Conservation (phyloP, 2,329 filamentous ascomycete species). For the Venturia aucupariae region DNA sequence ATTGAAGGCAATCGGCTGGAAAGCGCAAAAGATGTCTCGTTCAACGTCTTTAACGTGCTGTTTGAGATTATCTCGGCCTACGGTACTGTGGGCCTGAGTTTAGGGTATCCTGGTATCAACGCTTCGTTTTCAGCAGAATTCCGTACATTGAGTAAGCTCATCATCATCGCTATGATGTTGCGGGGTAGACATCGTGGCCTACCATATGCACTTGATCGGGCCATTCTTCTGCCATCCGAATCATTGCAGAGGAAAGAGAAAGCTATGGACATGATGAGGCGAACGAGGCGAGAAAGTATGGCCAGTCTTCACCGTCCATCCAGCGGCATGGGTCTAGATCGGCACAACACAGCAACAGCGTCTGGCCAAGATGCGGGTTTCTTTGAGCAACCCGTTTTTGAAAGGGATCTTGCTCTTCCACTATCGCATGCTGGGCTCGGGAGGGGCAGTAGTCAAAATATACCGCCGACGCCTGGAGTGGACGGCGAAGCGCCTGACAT, state of each 20-base stretch:
- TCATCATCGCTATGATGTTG: slow-evolving; percentile 59
- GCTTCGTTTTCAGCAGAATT: slow-evolving; percentile 80
- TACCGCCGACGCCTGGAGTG: not conserved
- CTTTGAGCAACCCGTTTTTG: not conserved
- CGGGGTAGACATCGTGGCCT: slow-evolving; percentile 56
- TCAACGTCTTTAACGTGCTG: slow-evolving; percentile 39
- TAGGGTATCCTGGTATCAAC: slow-evolving; percentile 70
- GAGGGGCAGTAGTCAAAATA: slow-evolving; percentile 6
- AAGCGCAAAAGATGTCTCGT: slow-evolving; percentile 43
- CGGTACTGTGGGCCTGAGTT: slow-evolving; percentile 83
- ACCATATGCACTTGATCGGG: slow-evolving; percentile 59
- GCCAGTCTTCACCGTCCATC: not conserved
- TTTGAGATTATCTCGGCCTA: slow-evolving; percentile 36
- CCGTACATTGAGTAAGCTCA: slow-evolving; percentile 55
- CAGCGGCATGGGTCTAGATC: not conserved
- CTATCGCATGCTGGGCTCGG: not conserved
- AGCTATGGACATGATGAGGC: slow-evolving; percentile 5
- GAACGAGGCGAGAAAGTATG: slow-evolving; percentile 7
- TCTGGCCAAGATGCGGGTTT: not conserved
- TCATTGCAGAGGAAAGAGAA: slow-evolving; percentile 38
- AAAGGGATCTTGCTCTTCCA: not conserved
- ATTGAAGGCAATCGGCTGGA: slow-evolving; percentile 68
- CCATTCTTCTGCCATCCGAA: slow-evolving; percentile 59
- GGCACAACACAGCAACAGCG: not conserved
- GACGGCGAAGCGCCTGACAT: not conserved